Conservation (phyloP, 805 yeast species). For the Yueomyces sp. region DNA sequence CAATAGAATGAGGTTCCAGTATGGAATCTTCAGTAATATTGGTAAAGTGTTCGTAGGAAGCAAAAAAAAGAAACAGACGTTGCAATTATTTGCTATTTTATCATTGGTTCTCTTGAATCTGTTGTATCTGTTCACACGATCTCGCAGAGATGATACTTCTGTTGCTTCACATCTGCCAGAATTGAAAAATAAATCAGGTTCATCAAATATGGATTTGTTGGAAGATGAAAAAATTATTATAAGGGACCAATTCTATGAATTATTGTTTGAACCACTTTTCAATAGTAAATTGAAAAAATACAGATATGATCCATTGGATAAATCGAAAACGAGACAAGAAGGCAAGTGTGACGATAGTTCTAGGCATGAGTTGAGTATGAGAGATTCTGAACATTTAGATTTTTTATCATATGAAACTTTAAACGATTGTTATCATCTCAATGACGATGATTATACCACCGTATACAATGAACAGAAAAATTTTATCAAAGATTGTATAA, state of each 20-base stretch:
- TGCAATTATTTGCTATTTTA: too few species aligned
- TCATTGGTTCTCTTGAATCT: too few species aligned
- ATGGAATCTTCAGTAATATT: too few species aligned
- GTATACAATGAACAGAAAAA: neutral
- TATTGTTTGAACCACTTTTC: neutral
- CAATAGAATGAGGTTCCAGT: too few species aligned
- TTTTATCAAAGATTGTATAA: neutral
- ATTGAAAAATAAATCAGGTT: too few species aligned
- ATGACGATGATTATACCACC: slow-evolving; percentile 4
- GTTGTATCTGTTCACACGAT: too few species aligned
- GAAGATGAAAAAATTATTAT: too few species aligned
- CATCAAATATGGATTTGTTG: too few species aligned
- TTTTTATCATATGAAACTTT: slow-evolving; percentile 3
- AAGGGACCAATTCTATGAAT: neutral
- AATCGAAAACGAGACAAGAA: neutral
- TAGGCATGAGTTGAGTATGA: neutral
- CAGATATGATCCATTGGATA: neutral
- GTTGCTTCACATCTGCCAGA: neutral
- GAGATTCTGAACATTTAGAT: neutral
- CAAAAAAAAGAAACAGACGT: too few species aligned
- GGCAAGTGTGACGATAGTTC: neutral
- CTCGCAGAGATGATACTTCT: neutral
- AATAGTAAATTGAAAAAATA: neutral
- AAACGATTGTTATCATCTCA: slow-evolving; percentile 8
- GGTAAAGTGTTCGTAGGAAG: too few species aligned